A percentile compares a stretch with the other conserved stretches of the same genome.
These are phyloP conservation scores for Kurtzmaniella quercitrusa DNA, from an alignment of 1,139 yeast genomes.

Conservation along the genomic window DNA sequence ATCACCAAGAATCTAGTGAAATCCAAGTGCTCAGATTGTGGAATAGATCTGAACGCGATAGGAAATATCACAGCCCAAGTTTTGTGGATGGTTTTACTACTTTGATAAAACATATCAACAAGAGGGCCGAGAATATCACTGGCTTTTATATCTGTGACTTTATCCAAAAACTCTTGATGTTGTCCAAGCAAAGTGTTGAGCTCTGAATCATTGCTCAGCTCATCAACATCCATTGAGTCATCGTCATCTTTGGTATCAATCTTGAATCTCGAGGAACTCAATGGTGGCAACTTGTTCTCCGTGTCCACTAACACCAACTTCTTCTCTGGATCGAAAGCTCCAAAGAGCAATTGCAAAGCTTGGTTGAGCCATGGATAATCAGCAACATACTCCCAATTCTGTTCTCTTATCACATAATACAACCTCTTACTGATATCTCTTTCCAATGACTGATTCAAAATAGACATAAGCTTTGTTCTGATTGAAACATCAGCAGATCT, in stretches of 20 bases:
- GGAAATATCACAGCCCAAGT: conserved; percentile 89
- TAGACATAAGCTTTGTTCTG: conserved; percentile 74
- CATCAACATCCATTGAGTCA: conserved; percentile 27
- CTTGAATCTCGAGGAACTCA: conserved; percentile 24
- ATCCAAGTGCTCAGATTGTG: conserved; percentile 77
- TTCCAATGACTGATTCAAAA: conserved; percentile 78
- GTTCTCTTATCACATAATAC: conserved; percentile 82
- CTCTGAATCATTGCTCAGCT: conserved; percentile 13
- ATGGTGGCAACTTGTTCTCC: conserved; percentile 54
- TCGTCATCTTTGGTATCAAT: conserved; percentile 19
- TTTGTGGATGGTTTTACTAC: conserved; percentile 73
- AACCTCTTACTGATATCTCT: conserved; percentile 74
- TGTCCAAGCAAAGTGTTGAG: conserved; percentile 37
- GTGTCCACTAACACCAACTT: conserved; percentile 39
- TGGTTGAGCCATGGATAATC: conserved; percentile 95
- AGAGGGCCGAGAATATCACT: conserved; percentile 65
- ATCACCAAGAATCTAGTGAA: conserved; percentile 76
- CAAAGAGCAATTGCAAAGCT: conserved; percentile 82
- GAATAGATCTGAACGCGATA: conserved; percentile 65
- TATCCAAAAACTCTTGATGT: conserved; percentile 50
- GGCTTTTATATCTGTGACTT: conserved; percentile 46
- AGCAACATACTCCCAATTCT: conserved; percentile 93
- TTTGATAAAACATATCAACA: conserved; percentile 77
- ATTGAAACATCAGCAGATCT: conserved; percentile 73
- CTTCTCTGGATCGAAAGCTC: conserved; percentile 59